Evolutionary conservation across 345 rosid species (phyloP).

Genomic region (Salix purpurea): DNA sequence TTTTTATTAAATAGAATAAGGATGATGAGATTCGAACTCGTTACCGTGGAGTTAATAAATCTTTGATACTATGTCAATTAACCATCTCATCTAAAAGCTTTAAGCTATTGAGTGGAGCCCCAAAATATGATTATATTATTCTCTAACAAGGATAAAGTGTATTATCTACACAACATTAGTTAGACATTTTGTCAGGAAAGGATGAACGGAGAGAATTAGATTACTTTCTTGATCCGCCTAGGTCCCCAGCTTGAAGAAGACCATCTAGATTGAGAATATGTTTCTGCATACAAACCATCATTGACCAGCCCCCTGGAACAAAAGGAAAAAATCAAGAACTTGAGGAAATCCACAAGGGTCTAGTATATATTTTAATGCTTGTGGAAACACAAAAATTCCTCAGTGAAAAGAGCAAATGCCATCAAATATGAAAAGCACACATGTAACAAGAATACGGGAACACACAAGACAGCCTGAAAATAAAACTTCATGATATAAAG

Average conservation of each 20-base stretch:
- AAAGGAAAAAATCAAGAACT: constrained; percentile 7
- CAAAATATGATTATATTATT: too few species aligned
- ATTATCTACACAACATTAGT: not conserved
- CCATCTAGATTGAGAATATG: constrained; percentile 72
- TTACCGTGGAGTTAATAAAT: too few species aligned
- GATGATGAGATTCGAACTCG: too few species aligned
- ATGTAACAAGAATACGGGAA: not conserved
- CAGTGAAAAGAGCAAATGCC: not conserved
- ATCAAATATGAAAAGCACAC: not conserved
- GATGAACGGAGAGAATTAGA: constrained; percentile 5
- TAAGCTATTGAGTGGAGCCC: too few species aligned
- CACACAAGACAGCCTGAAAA: not conserved
- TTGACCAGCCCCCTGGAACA: constrained; percentile 66
- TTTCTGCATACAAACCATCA: constrained; percentile 73
- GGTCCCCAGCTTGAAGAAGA: constrained; percentile 90
- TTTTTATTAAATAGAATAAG: too few species aligned
- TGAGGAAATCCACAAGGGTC: not conserved
- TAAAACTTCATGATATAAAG: not conserved
- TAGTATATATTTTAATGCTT: not conserved
- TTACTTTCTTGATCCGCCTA: constrained; percentile 78
- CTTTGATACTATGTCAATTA: too few species aligned
- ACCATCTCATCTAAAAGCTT: too few species aligned
- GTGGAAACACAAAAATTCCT: not conserved
- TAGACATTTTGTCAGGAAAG: not conserved
- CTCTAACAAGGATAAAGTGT: too few species aligned